These are phyloP conservation scores for Penicillium antarcticum DNA, from an alignment of 495 filamentous ascomycete genomes.

Conservation along the genomic window DNA sequence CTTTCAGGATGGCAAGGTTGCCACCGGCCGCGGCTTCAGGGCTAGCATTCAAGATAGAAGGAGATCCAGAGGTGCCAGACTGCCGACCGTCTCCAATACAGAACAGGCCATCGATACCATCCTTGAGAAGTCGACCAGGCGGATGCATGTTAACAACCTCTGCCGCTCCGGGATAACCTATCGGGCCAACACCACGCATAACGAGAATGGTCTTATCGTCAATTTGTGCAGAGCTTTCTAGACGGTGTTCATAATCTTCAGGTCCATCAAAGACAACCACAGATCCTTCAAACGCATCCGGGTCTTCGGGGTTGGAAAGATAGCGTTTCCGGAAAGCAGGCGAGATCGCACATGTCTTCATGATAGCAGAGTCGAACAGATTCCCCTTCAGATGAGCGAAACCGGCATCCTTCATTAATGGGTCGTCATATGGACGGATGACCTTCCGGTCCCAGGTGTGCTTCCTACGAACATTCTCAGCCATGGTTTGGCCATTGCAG, in stretches of 20 bases:
- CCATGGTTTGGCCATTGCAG: constrained; percentile 40
- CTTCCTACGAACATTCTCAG: constrained; percentile 40
- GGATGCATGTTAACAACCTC: constrained; percentile 59
- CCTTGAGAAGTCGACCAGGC: constrained; percentile 41
- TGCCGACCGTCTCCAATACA: constrained; percentile 56
- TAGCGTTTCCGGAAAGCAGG: constrained; percentile 43
- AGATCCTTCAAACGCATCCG: constrained; percentile 48
- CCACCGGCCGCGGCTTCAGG: constrained; percentile 61
- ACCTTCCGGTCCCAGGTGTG: constrained; percentile 43
- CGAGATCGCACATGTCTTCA: constrained; percentile 57
- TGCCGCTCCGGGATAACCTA: constrained; percentile 53
- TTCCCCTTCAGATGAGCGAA: constrained; percentile 50
- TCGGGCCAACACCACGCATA: constrained; percentile 52
- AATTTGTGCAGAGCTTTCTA: constrained; percentile 45
- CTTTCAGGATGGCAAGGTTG: constrained; percentile 50
- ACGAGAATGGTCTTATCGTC: constrained; percentile 49
- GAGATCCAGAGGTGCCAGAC: constrained; percentile 53
- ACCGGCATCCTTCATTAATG: constrained; percentile 46
- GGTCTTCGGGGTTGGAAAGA: constrained; percentile 47
- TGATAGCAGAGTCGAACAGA: constrained; percentile 53
- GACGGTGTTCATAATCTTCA: constrained; percentile 47
- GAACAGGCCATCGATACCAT: constrained; percentile 48
- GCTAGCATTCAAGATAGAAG: constrained; percentile 54
- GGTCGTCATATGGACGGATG: constrained; percentile 44
- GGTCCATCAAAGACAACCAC: constrained; percentile 54